Evolutionary conservation across 345 rosid genomes (phyloP), one percentile per base, ranked within the genome.

Genomic region (Dimocarpus longan): DNA sequence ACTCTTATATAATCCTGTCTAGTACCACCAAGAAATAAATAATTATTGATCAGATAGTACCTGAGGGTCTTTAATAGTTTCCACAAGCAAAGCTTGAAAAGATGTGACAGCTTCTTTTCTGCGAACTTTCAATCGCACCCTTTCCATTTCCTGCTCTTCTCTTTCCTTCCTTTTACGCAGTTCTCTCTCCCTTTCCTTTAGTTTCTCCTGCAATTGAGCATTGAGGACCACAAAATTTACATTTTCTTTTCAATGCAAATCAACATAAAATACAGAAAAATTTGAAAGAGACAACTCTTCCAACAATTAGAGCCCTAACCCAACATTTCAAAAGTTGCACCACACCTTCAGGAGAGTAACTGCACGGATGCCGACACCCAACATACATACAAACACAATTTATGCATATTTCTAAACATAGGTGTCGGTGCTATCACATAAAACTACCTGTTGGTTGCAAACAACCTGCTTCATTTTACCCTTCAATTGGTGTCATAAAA

Each of bases 71-170:
- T 93, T 94, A 62, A 96, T 92, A 67, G 87, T 90, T 86, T 96
- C 99, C 85, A 96, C 94, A 78, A 96, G 93, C 87, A 96, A 88
- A 77, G 97, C 97, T 89, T 96, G 97, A 82, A 91, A 94, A 79
- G 98, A 94, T 63, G 92, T 70, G 71, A 90, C 85, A n/a, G 97
- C 97, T 76, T 94, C 98, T 82, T 94, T 96, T 86, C 97, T 88
- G 74, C 97, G 88, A 81, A 96, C 85, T 90, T 96, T 96, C 56
- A 82, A 75, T 24, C 94, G 90, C 78, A 96, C 97, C 88, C 98
- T 91, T 80, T 91, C 97, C 95, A 93, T 91, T 88, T 94, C 98
- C 85, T 90, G 95, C 81, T 92, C 97, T 81, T 94, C 99, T 82
- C 98, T 86, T 86, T 93, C 99, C 81, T 94, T 94, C 81, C 97